Percentiles rank a stretch among this genome's conserved stretches.
phyloP scores from a whole-genome alignment of 306 rosid genomes.

The Quercus mongolica region DNA sequence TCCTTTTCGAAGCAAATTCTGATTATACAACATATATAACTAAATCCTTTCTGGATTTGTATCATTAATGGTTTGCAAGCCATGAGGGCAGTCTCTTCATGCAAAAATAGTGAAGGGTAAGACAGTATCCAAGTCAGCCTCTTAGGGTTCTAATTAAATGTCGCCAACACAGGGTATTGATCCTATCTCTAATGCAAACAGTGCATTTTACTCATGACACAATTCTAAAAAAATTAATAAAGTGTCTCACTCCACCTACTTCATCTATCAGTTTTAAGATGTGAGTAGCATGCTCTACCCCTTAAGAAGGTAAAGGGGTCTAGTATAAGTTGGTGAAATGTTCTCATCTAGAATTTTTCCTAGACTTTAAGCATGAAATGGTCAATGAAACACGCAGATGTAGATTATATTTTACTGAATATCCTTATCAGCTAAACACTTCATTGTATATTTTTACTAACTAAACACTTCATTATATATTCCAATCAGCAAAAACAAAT shows the following conservation, averaged over 20 bases:
- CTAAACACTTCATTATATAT: too few species aligned
- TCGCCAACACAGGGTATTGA: background rate
- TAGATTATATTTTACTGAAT: too few species aligned
- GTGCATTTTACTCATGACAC: background rate
- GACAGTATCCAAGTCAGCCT: background rate
- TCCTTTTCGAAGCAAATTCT: background rate
- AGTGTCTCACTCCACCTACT: background rate
- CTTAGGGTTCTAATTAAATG: background rate
- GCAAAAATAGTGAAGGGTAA: background rate
- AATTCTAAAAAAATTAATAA: background rate
- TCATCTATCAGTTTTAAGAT: background rate
- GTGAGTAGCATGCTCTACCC: background rate
- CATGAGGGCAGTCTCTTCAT: background rate
- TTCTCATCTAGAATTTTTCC: background rate
- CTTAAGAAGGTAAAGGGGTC: background rate
- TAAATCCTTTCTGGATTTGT: too few species aligned
- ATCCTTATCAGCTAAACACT: too few species aligned
- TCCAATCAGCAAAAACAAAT: too few species aligned
- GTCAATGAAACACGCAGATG: too few species aligned
- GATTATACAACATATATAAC: background rate
- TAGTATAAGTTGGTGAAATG: background rate
- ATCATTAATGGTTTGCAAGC: background rate
- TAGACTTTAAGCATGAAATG: too few species aligned
- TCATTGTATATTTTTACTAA: too few species aligned
- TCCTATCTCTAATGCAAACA: background rate